A percentile compares a stretch with the other conserved stretches of the same genome.
phyloP scores from a whole-genome alignment of 225 moss, liverwort and hornwort genomes.

The Polytrichum formosum region DNA sequence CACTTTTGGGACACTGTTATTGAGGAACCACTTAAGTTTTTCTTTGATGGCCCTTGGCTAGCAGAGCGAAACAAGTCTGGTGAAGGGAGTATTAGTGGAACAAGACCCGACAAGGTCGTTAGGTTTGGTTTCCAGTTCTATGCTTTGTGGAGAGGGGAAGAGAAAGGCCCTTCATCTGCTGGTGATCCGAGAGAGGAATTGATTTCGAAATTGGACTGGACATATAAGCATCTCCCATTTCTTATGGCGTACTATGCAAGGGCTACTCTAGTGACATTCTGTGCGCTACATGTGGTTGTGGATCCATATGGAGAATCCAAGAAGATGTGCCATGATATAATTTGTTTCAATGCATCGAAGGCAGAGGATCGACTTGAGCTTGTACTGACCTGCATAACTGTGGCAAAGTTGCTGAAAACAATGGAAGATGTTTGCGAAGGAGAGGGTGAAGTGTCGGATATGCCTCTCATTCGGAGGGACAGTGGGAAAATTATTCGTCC shows the following conservation, averaged over 20 bases:
- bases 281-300: conserved; percentile 4
- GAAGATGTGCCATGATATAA: not conserved
- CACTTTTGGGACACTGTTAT: conserved; percentile 8
- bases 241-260: conserved; percentile 1
- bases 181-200: conserved; percentile 5
- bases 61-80: not conserved
- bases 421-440: conserved; percentile 1
- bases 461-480: too few relatives aligned
- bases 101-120: conserved; percentile 1
- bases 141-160: conserved; percentile 10
- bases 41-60: conserved; percentile 1
- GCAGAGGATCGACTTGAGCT: conserved; percentile 6
- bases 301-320: not conserved
- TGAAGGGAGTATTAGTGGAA: not conserved
- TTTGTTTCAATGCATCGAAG: not conserved
- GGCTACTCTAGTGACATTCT: not conserved
- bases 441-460: too few relatives aligned
- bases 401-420: conserved; percentile 7
- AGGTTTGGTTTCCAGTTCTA: conserved; percentile 5
- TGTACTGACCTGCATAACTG: not conserved
- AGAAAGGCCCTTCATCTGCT: conserved; percentile 2
- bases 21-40: conserved; percentile 12
- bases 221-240: conserved; percentile 3
- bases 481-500: too few relatives aligned
- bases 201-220: conserved; percentile 4